Evolutionary conservation across 2,329 filamentous ascomycete species (phyloP).

Genomic region (Amauroascus verrucosus): DNA sequence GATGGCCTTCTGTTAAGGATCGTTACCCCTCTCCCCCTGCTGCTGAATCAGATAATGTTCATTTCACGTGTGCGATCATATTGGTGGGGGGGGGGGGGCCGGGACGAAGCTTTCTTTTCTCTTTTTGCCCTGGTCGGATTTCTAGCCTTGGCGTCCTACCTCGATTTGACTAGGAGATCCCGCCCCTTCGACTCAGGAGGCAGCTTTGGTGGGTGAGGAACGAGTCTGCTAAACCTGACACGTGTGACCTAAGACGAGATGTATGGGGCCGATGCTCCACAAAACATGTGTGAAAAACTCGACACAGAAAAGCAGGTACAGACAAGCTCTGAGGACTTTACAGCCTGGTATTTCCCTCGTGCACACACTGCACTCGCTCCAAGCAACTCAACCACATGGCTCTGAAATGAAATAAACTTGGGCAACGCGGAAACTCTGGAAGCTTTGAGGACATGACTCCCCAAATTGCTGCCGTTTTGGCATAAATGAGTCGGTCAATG

Average conservation of each 20-base stretch:
- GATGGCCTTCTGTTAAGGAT: background rate
- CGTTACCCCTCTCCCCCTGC: background rate
- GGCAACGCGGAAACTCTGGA: too few species aligned
- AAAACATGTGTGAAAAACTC: conserved; percentile 8
- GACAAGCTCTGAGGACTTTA: background rate
- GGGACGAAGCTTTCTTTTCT: background rate
- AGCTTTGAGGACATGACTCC: background rate
- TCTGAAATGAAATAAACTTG: too few species aligned
- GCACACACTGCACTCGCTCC: too few species aligned
- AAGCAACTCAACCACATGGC: too few species aligned
- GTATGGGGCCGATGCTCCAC: conserved; percentile 10
- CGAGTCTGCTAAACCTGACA: conserved; percentile 8
- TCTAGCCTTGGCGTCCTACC: conserved; percentile 2
- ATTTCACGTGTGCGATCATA: background rate
- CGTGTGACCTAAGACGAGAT: conserved; percentile 5
- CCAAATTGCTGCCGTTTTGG: background rate
- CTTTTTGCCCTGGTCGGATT: background rate
- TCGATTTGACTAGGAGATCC: background rate
- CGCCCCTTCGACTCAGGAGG: background rate
- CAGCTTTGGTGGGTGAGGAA: conserved; percentile 2
- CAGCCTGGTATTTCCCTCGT: background rate
- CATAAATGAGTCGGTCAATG: too few species aligned
- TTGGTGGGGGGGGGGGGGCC: background rate
- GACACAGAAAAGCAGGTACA: conserved; percentile 6
- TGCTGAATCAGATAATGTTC: background rate